Evolutionary conservation across 225 moss, liverwort and hornwort species (phyloP).

Genomic region (Asterella californica): DNA sequence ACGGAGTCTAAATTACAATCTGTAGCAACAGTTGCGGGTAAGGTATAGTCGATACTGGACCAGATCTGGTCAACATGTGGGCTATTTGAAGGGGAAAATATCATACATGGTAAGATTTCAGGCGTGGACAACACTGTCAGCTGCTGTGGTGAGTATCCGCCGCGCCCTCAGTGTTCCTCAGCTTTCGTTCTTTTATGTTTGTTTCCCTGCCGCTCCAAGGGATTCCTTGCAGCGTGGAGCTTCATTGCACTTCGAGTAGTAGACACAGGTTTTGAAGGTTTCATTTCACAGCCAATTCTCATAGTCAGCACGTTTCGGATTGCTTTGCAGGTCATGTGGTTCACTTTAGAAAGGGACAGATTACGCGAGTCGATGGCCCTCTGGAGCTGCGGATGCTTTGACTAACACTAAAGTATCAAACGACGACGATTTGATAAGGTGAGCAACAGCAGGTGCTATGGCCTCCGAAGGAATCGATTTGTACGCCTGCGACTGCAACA

Average conservation of each 20-base stretch:
- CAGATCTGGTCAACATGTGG: constrained; percentile 80
- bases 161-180: not conserved
- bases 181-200: no score
- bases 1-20: no score
- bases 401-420: constrained; percentile 75
- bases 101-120: constrained; percentile 91
- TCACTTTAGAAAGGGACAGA: constrained; percentile 65
- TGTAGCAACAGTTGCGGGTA: constrained; percentile 56
- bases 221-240: not conserved
- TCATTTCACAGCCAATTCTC: not conserved
- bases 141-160: constrained; percentile 75
- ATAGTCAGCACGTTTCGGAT: not conserved
- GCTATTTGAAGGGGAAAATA: constrained; percentile 95
- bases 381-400: constrained; percentile 75
- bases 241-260: no score
- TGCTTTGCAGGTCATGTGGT: constrained; percentile 79
- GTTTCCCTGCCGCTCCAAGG: not conserved
- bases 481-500: constrained; percentile 11
- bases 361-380: constrained; percentile 55
- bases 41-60: constrained; percentile 50
- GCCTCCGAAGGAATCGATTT: constrained; percentile 11
- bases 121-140: constrained; percentile 99
- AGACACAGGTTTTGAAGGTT: not conserved
- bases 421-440: not conserved
- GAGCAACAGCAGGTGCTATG: constrained; percentile 1